These are phyloP conservation scores for Fusarium solani-melongenae DNA, from an alignment of 2,329 filamentous ascomycete genomes.

Conservation along the genomic window DNA sequence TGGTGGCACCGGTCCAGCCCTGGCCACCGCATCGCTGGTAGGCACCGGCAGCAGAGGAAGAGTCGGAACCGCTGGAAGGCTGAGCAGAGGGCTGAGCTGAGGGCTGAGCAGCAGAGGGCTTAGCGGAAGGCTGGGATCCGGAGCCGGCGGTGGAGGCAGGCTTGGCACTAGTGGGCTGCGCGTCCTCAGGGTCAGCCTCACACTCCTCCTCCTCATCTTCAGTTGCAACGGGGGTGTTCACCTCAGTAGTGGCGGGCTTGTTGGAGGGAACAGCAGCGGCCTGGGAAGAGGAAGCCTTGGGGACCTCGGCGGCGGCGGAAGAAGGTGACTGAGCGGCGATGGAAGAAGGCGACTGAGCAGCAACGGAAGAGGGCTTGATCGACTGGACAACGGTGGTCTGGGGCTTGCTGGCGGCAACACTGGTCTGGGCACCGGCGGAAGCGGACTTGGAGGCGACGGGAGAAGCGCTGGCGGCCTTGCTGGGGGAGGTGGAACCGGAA, in stretches of 20 bases:
- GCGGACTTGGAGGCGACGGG: slow-evolving; percentile 13
- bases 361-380: slow-evolving; percentile 7
- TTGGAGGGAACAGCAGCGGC: not conserved
- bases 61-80: not conserved
- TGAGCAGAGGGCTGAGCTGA: not conserved
- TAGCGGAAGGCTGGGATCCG: not conserved
- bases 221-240: not conserved
- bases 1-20: slow-evolving; percentile 54
- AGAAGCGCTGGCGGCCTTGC: not conserved
- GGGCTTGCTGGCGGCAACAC: slow-evolving; percentile 2
- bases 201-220: slow-evolving; percentile 9
- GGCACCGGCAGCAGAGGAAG: not conserved
- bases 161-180: not conserved
- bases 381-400: slow-evolving; percentile 7
- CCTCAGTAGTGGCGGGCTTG: slow-evolving; percentile 5
- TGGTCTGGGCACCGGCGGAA: not conserved
- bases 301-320: not conserved
- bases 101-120: not conserved
- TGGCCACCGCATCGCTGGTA: slow-evolving; percentile 55
- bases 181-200: slow-evolving; percentile 10
- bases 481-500: not conserved
- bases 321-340: not conserved
- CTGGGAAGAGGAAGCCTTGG: slow-evolving; percentile 1
- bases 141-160: not conserved
- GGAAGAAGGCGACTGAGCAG: not conserved